A percentile compares a stretch with the other conserved stretches of the same genome.
Evolutionary conservation across 306 rosid genomes (phyloP).

Genomic region (Vigna unguiculata): DNA sequence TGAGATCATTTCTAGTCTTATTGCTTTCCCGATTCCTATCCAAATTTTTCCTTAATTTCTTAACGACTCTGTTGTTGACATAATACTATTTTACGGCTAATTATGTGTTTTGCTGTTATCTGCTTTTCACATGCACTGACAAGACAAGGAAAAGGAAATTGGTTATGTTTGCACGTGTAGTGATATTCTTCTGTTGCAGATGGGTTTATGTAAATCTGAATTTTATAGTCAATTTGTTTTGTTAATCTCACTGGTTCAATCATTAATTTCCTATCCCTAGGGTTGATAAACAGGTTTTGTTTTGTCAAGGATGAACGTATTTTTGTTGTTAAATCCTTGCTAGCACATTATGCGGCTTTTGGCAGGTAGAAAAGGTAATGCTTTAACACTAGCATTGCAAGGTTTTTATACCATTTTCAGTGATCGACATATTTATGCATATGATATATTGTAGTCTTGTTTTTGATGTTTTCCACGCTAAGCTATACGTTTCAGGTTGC

Average conservation of each 20-base stretch:
- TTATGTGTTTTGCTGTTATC: background rate
- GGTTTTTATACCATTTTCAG: background rate
- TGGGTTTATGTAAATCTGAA: background rate
- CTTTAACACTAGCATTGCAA: background rate
- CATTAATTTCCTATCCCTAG: background rate
- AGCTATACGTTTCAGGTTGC: background rate
- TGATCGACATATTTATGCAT: background rate
- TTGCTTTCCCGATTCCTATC: background rate
- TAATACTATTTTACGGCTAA: background rate
- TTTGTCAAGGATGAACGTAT: background rate
- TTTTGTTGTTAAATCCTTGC: background rate
- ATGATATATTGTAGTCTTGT: background rate
- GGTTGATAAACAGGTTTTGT: constrained; percentile 4
- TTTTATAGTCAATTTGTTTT: background rate
- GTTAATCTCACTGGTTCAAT: background rate
- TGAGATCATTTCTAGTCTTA: background rate
- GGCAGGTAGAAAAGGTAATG: background rate
- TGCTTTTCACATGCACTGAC: background rate
- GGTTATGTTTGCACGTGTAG: background rate
- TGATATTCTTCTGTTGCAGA: background rate
- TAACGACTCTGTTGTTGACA: background rate
- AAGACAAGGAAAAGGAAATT: background rate
- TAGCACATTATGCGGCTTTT: constrained; percentile 4
- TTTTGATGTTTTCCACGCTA: background rate
- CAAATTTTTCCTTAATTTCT: background rate